These are phyloP conservation scores for Taphrina flavorubra DNA, from an alignment of 1,139 yeast species.

Conservation along the genomic window DNA sequence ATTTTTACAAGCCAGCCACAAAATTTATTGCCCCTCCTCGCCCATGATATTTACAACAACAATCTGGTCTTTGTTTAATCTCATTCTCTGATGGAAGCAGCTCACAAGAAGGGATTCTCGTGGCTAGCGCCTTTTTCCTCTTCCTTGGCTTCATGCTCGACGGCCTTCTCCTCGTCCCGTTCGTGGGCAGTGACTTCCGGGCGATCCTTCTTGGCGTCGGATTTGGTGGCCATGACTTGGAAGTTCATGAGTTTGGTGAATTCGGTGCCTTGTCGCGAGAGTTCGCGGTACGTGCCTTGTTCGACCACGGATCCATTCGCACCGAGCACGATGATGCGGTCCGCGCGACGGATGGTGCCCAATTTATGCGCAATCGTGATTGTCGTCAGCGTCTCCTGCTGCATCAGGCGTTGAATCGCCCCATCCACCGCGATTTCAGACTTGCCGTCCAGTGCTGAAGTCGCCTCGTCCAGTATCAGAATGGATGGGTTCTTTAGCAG, in stretches of 20 bases:
- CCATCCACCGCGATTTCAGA: conserved; percentile 82
- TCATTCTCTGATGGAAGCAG: neutral
- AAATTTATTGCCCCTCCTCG: neutral
- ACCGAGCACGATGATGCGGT: conserved; percentile 78
- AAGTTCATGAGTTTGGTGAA: conserved; percentile 65
- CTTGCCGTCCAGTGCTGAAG: conserved; percentile 64
- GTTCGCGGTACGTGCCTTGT: conserved; percentile 71
- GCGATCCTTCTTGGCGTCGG: conserved; percentile 29
- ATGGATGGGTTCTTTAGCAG: conserved; percentile 74
- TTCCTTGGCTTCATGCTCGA: conserved; percentile 35
- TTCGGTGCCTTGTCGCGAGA: conserved; percentile 67
- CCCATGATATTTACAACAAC: neutral
- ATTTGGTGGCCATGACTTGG: conserved; percentile 38
- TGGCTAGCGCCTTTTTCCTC: conserved; percentile 19
- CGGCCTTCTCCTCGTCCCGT: conserved; percentile 25
- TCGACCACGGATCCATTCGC: conserved; percentile 81
- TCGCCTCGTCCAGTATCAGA: conserved; percentile 71
- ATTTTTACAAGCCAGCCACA: neutral
- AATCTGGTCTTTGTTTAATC: neutral
- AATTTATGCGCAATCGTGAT: conserved; percentile 91
- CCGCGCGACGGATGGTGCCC: conserved; percentile 85
- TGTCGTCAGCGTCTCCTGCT: conserved; percentile 69
- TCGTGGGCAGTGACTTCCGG: conserved; percentile 1
- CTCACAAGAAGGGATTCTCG: conserved; percentile 27
- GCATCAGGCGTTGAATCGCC: conserved; percentile 67